phyloP scores from a whole-genome alignment of 2,329 filamentous ascomycete species.

The Xylaria sp. region DNA sequence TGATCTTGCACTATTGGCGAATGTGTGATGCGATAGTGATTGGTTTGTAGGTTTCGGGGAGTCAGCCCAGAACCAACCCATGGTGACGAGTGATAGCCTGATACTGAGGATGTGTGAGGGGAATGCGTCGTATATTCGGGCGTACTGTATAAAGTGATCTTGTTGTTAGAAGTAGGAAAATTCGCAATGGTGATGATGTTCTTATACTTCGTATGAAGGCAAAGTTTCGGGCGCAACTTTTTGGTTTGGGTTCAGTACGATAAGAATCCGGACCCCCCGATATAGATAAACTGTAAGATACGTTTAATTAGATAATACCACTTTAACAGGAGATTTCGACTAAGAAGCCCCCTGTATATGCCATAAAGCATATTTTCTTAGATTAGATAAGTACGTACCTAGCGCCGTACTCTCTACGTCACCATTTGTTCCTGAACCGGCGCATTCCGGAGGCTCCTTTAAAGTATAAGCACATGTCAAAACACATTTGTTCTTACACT shows the following conservation, averaged over 20 bases:
- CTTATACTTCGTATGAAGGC: background rate
- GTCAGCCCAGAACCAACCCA: constrained; percentile 75
- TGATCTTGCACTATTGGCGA: constrained; percentile 46
- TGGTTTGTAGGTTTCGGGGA: constrained; percentile 49
- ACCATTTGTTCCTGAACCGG: constrained; percentile 25
- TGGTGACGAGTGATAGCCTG: constrained; percentile 45
- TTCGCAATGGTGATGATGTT: constrained; percentile 6
- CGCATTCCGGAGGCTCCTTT: constrained; percentile 27
- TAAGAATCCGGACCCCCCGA: constrained; percentile 24
- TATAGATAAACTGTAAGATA: background rate
- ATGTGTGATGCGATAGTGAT: constrained; percentile 44
- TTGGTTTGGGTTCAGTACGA: constrained; percentile 19
- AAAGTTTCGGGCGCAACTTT: constrained; percentile 31
- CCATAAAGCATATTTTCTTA: background rate
- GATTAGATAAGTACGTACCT: background rate
- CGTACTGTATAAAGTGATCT: no score
- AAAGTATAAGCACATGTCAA: background rate
- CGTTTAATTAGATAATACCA: background rate
- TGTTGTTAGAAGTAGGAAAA: background rate
- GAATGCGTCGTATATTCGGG: background rate
- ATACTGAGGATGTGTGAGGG: background rate
- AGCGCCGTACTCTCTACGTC: constrained; percentile 34
- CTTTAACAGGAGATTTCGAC: background rate
- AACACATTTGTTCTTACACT: background rate
- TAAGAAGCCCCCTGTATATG: background rate